These are phyloP conservation scores for Cryptosporidium xiaoi DNA, from an alignment of 169 alveolate species.

Conservation along the genomic window DNA sequence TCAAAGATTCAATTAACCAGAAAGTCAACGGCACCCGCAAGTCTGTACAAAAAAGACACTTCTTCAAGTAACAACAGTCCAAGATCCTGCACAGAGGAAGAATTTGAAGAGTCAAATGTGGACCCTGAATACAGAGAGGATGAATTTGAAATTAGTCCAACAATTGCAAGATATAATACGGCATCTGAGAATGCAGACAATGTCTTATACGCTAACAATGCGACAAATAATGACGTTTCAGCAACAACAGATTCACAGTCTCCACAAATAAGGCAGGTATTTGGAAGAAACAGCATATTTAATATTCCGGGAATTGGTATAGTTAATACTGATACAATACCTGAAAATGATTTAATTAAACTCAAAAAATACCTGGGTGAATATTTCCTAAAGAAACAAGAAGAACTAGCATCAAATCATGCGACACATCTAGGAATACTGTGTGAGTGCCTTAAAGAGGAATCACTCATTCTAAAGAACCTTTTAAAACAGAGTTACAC, in stretches of 20 bases:
- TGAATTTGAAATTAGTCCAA: conserved; percentile 25
- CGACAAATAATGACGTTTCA: not conserved
- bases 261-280: conserved; percentile 46
- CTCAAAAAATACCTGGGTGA: conserved; percentile 54
- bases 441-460: conserved; percentile 69
- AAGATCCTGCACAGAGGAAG: conserved; percentile 55
- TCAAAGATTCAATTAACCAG: conserved; percentile 10
- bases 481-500: conserved; percentile 28
- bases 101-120: conserved; percentile 42
- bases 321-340: conserved; percentile 39
- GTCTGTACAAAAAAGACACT: conserved; percentile 24
- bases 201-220: not conserved
- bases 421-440: conserved; percentile 57
- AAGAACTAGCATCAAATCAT: conserved; percentile 63
- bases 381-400: conserved; percentile 43
- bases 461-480: conserved; percentile 44
- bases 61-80: conserved; percentile 63
- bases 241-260: not conserved
- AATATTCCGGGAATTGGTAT: conserved; percentile 72
- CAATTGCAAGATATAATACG: not conserved
- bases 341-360: conserved; percentile 22
- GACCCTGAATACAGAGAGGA: conserved; percentile 46
- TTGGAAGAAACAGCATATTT: conserved; percentile 49
- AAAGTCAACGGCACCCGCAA: conserved; percentile 55
- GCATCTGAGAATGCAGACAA: not conserved